Conservation (phyloP, 768 basidiomycete genomes). For the Mycena belliarum region DNA sequence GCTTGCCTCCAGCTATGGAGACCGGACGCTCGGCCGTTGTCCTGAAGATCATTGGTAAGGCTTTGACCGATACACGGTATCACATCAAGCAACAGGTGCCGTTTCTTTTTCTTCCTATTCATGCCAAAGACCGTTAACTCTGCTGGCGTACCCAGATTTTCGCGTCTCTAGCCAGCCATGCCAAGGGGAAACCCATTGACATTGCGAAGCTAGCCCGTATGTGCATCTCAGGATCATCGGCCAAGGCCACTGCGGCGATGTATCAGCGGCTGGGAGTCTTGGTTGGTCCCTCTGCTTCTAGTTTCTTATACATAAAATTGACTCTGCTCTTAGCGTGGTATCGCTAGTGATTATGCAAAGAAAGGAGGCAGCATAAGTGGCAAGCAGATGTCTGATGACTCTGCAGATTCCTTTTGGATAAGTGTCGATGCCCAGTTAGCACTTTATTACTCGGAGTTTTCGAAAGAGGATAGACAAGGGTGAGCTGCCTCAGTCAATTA, state of each 20-base stretch:
- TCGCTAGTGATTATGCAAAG: too few relatives aligned
- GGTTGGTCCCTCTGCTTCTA: too few relatives aligned
- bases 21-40: background rate
- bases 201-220: background rate
- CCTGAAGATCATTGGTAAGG: background rate
- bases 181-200: background rate
- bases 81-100: background rate
- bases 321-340: too few relatives aligned
- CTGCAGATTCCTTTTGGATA: too few relatives aligned
- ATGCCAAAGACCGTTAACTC: background rate
- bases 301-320: too few relatives aligned
- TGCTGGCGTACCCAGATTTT: background rate
- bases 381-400: too few relatives aligned
- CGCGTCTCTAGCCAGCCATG: background rate
- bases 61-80: background rate
- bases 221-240: background rate
- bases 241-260: background rate
- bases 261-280: constrained; percentile 7
- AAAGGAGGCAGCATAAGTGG: too few relatives aligned
- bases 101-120: background rate
- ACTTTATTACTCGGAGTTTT: too few relatives aligned
- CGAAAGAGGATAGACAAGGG: too few relatives aligned
- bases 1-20: background rate
- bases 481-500: too few relatives aligned
- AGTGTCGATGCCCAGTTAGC: too few relatives aligned